Conservation (phyloP, 2,329 filamentous ascomycete genomes). For the Gyromitra esculenta region DNA sequence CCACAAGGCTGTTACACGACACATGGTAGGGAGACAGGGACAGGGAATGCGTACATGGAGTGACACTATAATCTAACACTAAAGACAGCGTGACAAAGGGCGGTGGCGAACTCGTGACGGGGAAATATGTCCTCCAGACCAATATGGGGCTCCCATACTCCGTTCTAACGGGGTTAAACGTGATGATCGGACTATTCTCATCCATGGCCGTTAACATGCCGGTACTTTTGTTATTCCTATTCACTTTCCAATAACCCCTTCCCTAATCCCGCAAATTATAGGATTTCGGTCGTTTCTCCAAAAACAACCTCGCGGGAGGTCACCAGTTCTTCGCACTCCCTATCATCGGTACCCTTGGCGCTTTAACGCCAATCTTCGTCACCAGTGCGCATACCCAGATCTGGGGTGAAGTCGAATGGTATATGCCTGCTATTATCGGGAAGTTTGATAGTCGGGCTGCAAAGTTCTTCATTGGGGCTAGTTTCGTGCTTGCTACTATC, state of each 20-base stretch:
- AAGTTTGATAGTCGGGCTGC: conserved; percentile 63
- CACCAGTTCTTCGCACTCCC: conserved; percentile 65
- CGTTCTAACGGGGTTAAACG: conserved; percentile 63
- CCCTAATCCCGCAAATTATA: conserved; percentile 12
- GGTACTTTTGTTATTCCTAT: conserved; percentile 58
- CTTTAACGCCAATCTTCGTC: conserved; percentile 64
- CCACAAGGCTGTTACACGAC: neutral
- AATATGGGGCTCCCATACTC: conserved; percentile 64
- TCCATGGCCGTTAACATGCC: conserved; percentile 66
- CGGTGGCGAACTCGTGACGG: conserved; percentile 62
- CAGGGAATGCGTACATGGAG: neutral
- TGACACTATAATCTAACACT: neutral
- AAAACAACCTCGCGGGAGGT: conserved; percentile 61
- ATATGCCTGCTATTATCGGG: conserved; percentile 64
- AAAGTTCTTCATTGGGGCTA: conserved; percentile 61
- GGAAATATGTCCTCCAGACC: conserved; percentile 59
- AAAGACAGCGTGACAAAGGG: conserved; percentile 61
- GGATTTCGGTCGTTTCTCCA: conserved; percentile 63
- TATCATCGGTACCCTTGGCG: conserved; percentile 64
- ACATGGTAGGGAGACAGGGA: neutral
- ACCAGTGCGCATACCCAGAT: conserved; percentile 63
- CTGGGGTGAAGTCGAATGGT: conserved; percentile 65
- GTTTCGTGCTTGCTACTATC: conserved; percentile 62
- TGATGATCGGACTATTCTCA: conserved; percentile 65
- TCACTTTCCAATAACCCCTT: conserved; percentile 53